Percentiles rank a stretch among this genome's conserved stretches.
These are phyloP conservation scores for Pichia sp. DNA, from an alignment of 1,139 yeast genomes.

Conservation along the genomic window DNA sequence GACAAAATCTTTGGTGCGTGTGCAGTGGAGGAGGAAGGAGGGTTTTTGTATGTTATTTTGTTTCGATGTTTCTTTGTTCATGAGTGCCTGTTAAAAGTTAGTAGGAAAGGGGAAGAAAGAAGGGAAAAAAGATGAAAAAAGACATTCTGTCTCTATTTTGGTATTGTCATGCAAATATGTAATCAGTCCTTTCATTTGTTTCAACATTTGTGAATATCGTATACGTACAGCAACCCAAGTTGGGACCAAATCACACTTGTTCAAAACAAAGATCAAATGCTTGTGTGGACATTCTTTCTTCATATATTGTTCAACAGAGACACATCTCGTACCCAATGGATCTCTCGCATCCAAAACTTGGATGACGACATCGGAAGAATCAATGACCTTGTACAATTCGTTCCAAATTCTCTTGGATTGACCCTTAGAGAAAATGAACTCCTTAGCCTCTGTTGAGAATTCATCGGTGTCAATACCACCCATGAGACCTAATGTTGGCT, in stretches of 20 bases:
- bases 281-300: constrained; percentile 94
- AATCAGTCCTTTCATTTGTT: background rate
- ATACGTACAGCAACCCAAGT: constrained; percentile 99
- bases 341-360: constrained; percentile 97
- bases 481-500: constrained; percentile 73
- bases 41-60: too few relatives aligned
- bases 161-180: background rate
- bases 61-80: too few relatives aligned
- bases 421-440: constrained; percentile 92
- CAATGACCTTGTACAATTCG: constrained; percentile 92
- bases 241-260: constrained; percentile 97
- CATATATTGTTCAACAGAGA: constrained; percentile 86
- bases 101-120: constrained; percentile 1
- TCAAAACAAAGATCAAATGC: constrained; percentile 88
- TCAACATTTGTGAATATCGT: constrained; percentile 4
- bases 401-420: constrained; percentile 99
- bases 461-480: constrained; percentile 63
- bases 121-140: constrained; percentile 1
- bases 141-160: background rate
- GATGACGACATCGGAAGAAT: constrained; percentile 93
- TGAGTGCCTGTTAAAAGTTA: background rate
- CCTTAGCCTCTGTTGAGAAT: constrained; percentile 85
- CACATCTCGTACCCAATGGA: constrained; percentile 94
- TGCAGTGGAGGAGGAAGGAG: too few relatives aligned
- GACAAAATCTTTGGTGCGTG: constrained; percentile 57